Percentiles rank a stretch among this genome's conserved stretches.
These are phyloP conservation scores for Aphanocladium album DNA, from an alignment of 2,329 filamentous ascomycete genomes.

Conservation along the genomic window DNA sequence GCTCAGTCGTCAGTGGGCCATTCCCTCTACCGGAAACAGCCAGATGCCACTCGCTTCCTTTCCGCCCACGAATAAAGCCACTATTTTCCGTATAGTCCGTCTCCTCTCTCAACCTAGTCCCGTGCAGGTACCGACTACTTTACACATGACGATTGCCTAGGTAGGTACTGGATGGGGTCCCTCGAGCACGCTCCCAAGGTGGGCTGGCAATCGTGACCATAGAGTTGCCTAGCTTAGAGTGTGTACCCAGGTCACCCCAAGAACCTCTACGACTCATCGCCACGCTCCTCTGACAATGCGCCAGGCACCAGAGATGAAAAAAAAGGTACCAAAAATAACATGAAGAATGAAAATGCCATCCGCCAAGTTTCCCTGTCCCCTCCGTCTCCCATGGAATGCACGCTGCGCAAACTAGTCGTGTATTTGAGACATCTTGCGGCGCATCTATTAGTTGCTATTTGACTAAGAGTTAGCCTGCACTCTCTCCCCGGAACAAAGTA, in stretches of 20 bases:
- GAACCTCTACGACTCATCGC: conserved; percentile 3
- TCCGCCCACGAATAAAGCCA: background rate
- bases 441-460: background rate
- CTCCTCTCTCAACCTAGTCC: background rate
- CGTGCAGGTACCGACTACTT: background rate
- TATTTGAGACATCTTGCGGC: background rate
- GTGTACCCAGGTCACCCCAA: too few relatives aligned
- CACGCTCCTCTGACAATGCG: too few relatives aligned
- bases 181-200: background rate
- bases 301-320: background rate
- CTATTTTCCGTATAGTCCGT: background rate
- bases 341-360: background rate
- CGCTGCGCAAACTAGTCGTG: background rate
- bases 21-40: too few relatives aligned
- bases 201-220: background rate
- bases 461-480: background rate
- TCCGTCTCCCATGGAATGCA: background rate
- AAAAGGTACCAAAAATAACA: conserved; percentile 2
- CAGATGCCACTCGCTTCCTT: too few relatives aligned
- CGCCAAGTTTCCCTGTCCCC: background rate
- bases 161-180: background rate
- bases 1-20: too few relatives aligned
- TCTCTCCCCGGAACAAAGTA: background rate
- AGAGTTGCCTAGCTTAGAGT: too few relatives aligned
- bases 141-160: background rate